These are phyloP conservation scores for Hylodesmum podocarpum DNA, from an alignment of 306 rosid genomes.

Conservation along the genomic window DNA sequence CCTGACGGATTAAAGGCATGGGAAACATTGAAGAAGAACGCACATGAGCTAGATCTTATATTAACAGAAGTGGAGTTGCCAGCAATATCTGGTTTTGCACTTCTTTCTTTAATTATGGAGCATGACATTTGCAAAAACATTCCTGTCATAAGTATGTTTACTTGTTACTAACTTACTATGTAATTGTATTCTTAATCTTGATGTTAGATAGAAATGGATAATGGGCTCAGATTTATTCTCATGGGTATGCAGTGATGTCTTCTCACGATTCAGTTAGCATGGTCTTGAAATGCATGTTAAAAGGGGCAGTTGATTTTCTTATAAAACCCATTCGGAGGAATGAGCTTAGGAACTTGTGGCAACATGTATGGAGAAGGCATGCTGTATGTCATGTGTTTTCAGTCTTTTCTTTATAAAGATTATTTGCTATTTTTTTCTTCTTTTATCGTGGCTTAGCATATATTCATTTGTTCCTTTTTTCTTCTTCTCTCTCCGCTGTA, in stretches of 20 bases:
- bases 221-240: constrained; percentile 23
- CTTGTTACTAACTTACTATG: neutral
- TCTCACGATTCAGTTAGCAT: constrained; percentile 57
- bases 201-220: constrained; percentile 10
- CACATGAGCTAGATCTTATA: constrained; percentile 57
- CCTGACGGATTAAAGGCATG: constrained; percentile 75
- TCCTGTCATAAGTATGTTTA: constrained; percentile 74
- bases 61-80: constrained; percentile 82
- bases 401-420: neutral
- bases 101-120: constrained; percentile 70
- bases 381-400: constrained; percentile 50
- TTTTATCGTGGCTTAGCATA: neutral
- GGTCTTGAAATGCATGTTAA: constrained; percentile 71
- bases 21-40: constrained; percentile 61
- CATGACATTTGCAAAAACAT: constrained; percentile 67
- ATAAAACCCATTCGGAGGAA: constrained; percentile 79
- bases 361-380: constrained; percentile 81
- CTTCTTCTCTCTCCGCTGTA: neutral
- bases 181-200: neutral
- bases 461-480: neutral
- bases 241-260: constrained; percentile 70
- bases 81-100: constrained; percentile 70
- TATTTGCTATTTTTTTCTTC: neutral
- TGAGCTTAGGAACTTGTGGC: constrained; percentile 78
- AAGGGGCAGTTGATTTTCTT: constrained; percentile 80